Conservation (phyloP, 73 alveolate genomes). For the Tetrahymena elliotti region DNA sequence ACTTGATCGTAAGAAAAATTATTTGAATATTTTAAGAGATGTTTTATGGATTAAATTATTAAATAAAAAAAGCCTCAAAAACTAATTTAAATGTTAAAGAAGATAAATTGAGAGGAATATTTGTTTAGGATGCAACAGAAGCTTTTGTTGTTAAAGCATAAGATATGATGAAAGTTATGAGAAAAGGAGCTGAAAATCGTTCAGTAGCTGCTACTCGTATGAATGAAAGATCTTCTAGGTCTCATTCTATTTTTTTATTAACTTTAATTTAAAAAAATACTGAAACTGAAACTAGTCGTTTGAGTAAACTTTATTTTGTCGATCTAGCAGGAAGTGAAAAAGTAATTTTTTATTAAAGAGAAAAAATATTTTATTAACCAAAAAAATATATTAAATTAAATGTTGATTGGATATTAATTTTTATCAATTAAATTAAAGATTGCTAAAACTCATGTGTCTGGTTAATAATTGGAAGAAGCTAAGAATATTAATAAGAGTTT, state of each 20-base stretch:
- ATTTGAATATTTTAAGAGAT: not conserved
- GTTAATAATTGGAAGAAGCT: slow-evolving; percentile 90
- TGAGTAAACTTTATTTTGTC: slow-evolving; percentile 85
- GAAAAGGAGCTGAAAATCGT: slow-evolving; percentile 85
- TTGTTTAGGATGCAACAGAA: slow-evolving; percentile 91
- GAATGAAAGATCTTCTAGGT: slow-evolving; percentile 91
- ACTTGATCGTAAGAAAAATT: slow-evolving; percentile 43
- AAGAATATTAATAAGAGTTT: slow-evolving; percentile 88
- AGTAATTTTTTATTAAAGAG: not conserved
- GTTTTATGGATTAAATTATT: not conserved
- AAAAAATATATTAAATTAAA: too few relatives aligned
- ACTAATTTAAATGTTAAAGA: slow-evolving; percentile 78
- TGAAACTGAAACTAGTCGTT: slow-evolving; percentile 74
- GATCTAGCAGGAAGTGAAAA: slow-evolving; percentile 98
- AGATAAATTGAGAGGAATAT: slow-evolving; percentile 88
- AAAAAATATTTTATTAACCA: too few relatives aligned
- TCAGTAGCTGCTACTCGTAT: slow-evolving; percentile 95
- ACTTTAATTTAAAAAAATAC: slow-evolving; percentile 78
- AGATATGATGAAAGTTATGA: slow-evolving; percentile 89
- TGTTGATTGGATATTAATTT: not conserved
- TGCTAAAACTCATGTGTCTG: slow-evolving; percentile 84
- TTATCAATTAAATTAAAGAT: not conserved
- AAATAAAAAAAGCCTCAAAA: slow-evolving; percentile 47
- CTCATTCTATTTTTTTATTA: slow-evolving; percentile 84
- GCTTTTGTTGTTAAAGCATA: slow-evolving; percentile 73